Conservation (phyloP, 169 alveolate genomes). For the Fabrea salina region DNA sequence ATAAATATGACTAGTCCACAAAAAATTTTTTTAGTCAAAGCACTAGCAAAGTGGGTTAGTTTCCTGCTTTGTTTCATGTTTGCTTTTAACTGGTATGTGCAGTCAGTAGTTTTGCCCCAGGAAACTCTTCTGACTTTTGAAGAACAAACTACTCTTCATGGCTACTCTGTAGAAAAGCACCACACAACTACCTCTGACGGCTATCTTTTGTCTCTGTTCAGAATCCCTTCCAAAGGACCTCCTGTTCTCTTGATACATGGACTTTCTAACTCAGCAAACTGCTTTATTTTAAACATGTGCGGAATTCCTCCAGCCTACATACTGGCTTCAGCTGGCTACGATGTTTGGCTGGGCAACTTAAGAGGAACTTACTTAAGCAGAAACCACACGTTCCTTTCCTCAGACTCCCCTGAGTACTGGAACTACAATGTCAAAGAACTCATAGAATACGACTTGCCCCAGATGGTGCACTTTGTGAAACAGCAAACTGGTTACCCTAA, state of each 20-base stretch:
- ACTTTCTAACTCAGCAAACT: slow-evolving; percentile 81
- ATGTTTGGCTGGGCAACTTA: slow-evolving; percentile 87
- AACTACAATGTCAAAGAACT: slow-evolving; percentile 67
- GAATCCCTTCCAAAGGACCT: slow-evolving; percentile 41
- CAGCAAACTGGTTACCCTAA: slow-evolving; percentile 45
- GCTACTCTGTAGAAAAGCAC: slow-evolving; percentile 44
- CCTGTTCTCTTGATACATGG: slow-evolving; percentile 85
- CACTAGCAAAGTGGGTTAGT: no score
- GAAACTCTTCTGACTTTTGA: background rate
- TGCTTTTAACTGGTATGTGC: no score
- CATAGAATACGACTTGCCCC: slow-evolving; percentile 67
- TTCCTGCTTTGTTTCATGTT: no score
- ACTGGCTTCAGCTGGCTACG: slow-evolving; percentile 72
- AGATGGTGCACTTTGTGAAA: slow-evolving; percentile 53
- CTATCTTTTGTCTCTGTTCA: slow-evolving; percentile 37
- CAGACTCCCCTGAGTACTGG: slow-evolving; percentile 60
- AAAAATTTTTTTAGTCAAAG: no score
- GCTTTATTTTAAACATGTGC: slow-evolving; percentile 75
- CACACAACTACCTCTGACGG: slow-evolving; percentile 58
- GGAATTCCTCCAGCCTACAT: slow-evolving; percentile 65
- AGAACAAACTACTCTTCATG: background rate
- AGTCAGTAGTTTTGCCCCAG: background rate
- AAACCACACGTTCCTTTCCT: slow-evolving; percentile 51
- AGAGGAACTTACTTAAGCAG: slow-evolving; percentile 82
- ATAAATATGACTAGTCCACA: no score